Evolutionary conservation across 108 stramenopile genomes (phyloP).

Genomic region (Cylindrotheca fusiformis): DNA sequence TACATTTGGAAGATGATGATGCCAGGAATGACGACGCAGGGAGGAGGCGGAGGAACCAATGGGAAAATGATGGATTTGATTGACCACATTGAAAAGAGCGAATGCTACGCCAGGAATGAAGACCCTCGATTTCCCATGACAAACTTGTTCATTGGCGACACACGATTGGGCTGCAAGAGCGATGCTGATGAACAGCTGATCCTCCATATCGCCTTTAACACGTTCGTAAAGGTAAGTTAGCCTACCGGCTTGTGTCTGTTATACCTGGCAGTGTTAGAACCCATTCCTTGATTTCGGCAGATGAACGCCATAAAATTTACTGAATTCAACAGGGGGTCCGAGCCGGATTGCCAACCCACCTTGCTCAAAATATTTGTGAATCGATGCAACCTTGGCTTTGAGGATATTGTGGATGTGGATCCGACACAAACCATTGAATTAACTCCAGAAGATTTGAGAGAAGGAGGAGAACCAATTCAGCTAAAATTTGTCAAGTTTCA

Average conservation of each 20-base stretch:
- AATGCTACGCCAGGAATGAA: slow-evolving; percentile 73
- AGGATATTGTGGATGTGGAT: slow-evolving; percentile 83
- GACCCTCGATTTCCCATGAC: slow-evolving; percentile 56
- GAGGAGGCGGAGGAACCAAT: not conserved
- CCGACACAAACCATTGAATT: slow-evolving; percentile 64
- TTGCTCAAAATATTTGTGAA: slow-evolving; percentile 69
- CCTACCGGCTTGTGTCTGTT: too few species aligned
- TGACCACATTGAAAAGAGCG: slow-evolving; percentile 46
- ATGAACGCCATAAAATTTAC: slow-evolving; percentile 60
- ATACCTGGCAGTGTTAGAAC: not conserved
- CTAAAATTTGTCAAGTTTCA: slow-evolving; percentile 80
- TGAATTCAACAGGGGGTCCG: slow-evolving; percentile 64
- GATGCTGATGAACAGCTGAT: slow-evolving; percentile 86
- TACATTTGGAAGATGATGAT: not conserved
- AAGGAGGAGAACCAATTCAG: slow-evolving; percentile 41
- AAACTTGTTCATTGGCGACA: slow-evolving; percentile 80
- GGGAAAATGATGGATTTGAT: slow-evolving; percentile 55
- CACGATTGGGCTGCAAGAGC: slow-evolving; percentile 67
- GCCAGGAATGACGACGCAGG: not conserved
- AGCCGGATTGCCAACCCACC: slow-evolving; percentile 64
- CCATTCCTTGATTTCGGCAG: not conserved
- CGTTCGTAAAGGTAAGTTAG: slow-evolving; percentile 73
- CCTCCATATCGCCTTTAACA: slow-evolving; percentile 75
- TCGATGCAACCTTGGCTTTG: slow-evolving; percentile 74
- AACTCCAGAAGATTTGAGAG: slow-evolving; percentile 61